phyloP scores from a whole-genome alignment of 352 stramenopile genomes.

The Albugo candida region DNA sequence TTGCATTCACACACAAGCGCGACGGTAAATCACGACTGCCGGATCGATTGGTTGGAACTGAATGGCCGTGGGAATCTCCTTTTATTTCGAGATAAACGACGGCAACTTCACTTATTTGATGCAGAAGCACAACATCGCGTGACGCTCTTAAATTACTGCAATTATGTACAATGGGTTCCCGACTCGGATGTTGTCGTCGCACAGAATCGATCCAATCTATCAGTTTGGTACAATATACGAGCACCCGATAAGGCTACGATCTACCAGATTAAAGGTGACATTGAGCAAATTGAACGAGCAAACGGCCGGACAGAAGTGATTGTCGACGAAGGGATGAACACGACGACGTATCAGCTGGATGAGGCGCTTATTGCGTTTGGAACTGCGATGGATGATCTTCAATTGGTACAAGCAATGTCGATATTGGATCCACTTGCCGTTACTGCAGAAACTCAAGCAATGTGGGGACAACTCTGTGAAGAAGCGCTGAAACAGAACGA shows the following conservation, averaged over 20 bases:
- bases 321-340: constrained; percentile 88
- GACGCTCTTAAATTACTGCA: constrained; percentile 87
- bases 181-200: constrained; percentile 89
- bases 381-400: constrained; percentile 82
- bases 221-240: constrained; percentile 93
- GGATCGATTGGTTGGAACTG: constrained; percentile 89
- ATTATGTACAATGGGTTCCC: constrained; percentile 94
- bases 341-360: constrained; percentile 83
- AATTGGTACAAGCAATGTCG: constrained; percentile 81
- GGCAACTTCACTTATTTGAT: constrained; percentile 84
- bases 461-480: constrained; percentile 84
- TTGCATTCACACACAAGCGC: constrained; percentile 54
- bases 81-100: constrained; percentile 85
- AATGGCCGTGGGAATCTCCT: constrained; percentile 81
- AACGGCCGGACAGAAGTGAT: constrained; percentile 89
- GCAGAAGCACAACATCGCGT: constrained; percentile 66
- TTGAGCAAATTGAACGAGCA: constrained; percentile 86
- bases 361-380: constrained; percentile 89
- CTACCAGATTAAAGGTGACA: constrained; percentile 88
- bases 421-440: constrained; percentile 85
- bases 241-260: constrained; percentile 85
- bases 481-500: constrained; percentile 75
- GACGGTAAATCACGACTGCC: constrained; percentile 82
- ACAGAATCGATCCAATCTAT: constrained; percentile 82
- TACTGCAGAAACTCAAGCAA: constrained; percentile 81